These are phyloP conservation scores for Dicorynia guianensis DNA, from an alignment of 306 rosid species.

Conservation along the genomic window DNA sequence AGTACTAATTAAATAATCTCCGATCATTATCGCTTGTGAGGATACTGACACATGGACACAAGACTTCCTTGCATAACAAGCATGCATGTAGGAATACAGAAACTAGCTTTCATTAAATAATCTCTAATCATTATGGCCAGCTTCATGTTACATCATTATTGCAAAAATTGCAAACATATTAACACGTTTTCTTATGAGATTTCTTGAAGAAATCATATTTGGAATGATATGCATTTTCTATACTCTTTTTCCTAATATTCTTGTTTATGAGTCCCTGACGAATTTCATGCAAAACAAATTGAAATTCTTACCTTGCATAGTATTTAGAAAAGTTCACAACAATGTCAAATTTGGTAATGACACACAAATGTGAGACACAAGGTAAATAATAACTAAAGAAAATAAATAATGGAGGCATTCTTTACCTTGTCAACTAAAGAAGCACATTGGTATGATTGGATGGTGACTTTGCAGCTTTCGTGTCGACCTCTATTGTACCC, in stretches of 20 bases:
- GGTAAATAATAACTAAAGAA: too few species aligned
- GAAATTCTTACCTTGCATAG: neutral
- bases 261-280: neutral
- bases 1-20: too few species aligned
- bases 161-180: too few species aligned
- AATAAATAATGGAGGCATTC: too few species aligned
- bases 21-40: conserved; percentile 1
- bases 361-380: too few species aligned
- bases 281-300: conserved; percentile 2
- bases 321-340: conserved; percentile 92
- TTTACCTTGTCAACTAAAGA: too few species aligned
- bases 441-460: too few species aligned
- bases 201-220: neutral
- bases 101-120: conserved; percentile 1
- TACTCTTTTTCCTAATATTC: neutral
- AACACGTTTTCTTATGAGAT: neutral
- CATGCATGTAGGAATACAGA: neutral
- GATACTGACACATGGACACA: neutral
- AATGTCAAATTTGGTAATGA: too few species aligned
- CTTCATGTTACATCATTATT: conserved; percentile 21
- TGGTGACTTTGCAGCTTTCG: too few species aligned
- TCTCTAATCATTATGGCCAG: conserved; percentile 6
- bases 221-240: neutral
- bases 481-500: too few species aligned
- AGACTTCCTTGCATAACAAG: conserved; percentile 11